Base-by-base conservation (phyloP, 108 stramenopile genomes). In the Cyclotella atomus region DNA sequence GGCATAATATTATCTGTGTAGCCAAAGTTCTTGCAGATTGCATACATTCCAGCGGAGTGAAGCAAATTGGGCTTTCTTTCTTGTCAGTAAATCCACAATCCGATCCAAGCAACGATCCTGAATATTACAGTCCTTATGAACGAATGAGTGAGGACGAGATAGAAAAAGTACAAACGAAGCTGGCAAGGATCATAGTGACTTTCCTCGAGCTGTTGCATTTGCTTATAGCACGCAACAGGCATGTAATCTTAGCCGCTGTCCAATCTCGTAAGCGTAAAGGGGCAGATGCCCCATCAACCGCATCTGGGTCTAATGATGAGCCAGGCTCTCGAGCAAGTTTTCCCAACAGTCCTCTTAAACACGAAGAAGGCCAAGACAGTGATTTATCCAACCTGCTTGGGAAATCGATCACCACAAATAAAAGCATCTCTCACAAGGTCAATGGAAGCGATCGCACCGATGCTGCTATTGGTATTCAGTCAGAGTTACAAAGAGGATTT, bases 1-100 rank as follows among this genome's bases (percentile, higher is more conserved):
- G 77, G 56, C 71, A 59, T 47, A 87, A 57, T 32, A 79, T 62
- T 33, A 61, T 85, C n/a, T 87, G 81, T 43, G 89, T 89, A 36
- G 91, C 91, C 14, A 93, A 91, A 65, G 86, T 94, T 55, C 86
- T 96, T 44, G 84, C 87, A 23, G 95, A 96, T 54, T 89, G 91
- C 34, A 88, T 96, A 55, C 92, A 94, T 75, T 81, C 82, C 23
- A 92, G 92, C 68, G 81, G 91, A 34, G 88, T 96, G 10, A 95
- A 90, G 67, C 91, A 91, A 69, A 91, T 95, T 33, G 94, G 91
- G 20, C 55, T 83, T 19, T 68, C 81, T 2, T 77, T 95, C 9
- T 83, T 92, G 21, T 65, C 75, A n/a, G 83, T 80, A 35, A 83
- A 75, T 64, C 72, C 75, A 25, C 65, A 47, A 30, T n/a, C 50